Evolutionary conservation across 2,329 filamentous ascomycete genomes (phyloP).

Genomic region (Pseudomassariella vexata): DNA sequence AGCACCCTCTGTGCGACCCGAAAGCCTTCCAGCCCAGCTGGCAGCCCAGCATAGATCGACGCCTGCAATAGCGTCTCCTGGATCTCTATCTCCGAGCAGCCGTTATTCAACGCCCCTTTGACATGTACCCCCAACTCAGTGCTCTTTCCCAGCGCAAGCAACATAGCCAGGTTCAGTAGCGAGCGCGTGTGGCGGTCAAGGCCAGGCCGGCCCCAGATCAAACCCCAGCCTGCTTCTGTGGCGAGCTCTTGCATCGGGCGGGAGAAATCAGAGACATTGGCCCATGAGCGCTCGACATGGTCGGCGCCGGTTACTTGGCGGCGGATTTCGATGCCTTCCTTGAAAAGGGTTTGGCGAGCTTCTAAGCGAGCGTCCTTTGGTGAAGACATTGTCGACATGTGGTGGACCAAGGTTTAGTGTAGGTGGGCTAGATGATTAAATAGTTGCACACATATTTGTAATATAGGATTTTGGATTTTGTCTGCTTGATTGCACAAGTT

Average conservation of each 20-base stretch:
- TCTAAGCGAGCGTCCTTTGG: background rate
- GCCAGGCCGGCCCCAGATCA: slow-evolving; percentile 4
- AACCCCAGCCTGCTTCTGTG: slow-evolving; percentile 5
- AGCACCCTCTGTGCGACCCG: slow-evolving; percentile 3
- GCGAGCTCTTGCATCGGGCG: slow-evolving; percentile 6
- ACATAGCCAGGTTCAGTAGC: slow-evolving; percentile 4
- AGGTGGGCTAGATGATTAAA: too few species aligned
- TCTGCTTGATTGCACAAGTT: too few species aligned
- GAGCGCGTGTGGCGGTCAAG: slow-evolving; percentile 4
- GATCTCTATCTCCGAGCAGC: slow-evolving; percentile 3
- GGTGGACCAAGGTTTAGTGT: too few species aligned
- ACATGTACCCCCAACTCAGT: slow-evolving; percentile 5
- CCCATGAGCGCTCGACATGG: slow-evolving; percentile 5
- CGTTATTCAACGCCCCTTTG: slow-evolving; percentile 3
- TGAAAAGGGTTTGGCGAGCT: slow-evolving; percentile 2
- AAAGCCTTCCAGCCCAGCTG: slow-evolving; percentile 4
- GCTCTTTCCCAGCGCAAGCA: slow-evolving; percentile 4
- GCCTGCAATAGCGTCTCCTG: slow-evolving; percentile 5
- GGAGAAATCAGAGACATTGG: slow-evolving; percentile 3
- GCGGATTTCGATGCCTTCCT: slow-evolving; percentile 4
- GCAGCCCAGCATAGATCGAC: slow-evolving; percentile 3
- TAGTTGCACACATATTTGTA: too few species aligned
- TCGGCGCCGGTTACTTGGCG: slow-evolving; percentile 3
- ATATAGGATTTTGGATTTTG: too few species aligned
- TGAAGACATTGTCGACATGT: slow-evolving; percentile 3